A percentile compares a stretch with the other conserved stretches of the same genome.
Conservation (phyloP, 1,284 basidiomycete genomes). For the Microbotryum violaceum region DNA sequence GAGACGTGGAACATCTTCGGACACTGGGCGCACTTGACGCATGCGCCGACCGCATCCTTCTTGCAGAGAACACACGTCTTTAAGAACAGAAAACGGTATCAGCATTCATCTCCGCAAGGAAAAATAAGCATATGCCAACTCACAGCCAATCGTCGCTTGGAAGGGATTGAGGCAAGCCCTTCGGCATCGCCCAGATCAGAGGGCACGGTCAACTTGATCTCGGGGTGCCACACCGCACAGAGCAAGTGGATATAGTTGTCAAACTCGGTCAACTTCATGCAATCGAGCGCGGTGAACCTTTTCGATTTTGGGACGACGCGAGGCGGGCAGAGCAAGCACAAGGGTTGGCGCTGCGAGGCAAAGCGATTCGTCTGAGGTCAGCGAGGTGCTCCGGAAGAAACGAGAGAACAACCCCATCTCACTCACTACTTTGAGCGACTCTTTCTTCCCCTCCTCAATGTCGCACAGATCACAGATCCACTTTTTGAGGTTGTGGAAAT, state of each 20-base stretch:
- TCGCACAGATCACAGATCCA: slow-evolving; percentile 35
- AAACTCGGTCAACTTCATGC: slow-evolving; percentile 82
- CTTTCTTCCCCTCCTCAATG: slow-evolving; percentile 4
- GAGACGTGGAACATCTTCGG: slow-evolving; percentile 71
- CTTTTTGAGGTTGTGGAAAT: slow-evolving; percentile 11
- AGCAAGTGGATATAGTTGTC: slow-evolving; percentile 86
- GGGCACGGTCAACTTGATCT: slow-evolving; percentile 65
- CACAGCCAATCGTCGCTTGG: slow-evolving; percentile 37
- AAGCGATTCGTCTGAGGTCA: not conserved
- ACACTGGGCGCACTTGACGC: slow-evolving; percentile 76
- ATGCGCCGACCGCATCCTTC: slow-evolving; percentile 61
- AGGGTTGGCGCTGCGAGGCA: not conserved
- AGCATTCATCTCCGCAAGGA: not conserved
- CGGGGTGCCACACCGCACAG: slow-evolving; percentile 80
- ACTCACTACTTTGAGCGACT: slow-evolving; percentile 11
- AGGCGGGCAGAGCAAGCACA: not conserved
- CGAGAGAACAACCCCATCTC: not conserved
- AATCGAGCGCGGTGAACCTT: slow-evolving; percentile 55
- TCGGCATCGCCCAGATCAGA: slow-evolving; percentile 66
- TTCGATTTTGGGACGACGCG: too few species aligned
- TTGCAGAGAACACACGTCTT: slow-evolving; percentile 53
- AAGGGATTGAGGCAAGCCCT: slow-evolving; percentile 67
- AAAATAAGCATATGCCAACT: slow-evolving; percentile 5
- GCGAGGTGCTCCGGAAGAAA: not conserved
- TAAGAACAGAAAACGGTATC: slow-evolving; percentile 39